Percentiles rank a stretch among this genome's conserved stretches.
These are phyloP conservation scores for Meripilus lineatus DNA, from an alignment of 1,284 basidiomycete species.

Conservation along the genomic window DNA sequence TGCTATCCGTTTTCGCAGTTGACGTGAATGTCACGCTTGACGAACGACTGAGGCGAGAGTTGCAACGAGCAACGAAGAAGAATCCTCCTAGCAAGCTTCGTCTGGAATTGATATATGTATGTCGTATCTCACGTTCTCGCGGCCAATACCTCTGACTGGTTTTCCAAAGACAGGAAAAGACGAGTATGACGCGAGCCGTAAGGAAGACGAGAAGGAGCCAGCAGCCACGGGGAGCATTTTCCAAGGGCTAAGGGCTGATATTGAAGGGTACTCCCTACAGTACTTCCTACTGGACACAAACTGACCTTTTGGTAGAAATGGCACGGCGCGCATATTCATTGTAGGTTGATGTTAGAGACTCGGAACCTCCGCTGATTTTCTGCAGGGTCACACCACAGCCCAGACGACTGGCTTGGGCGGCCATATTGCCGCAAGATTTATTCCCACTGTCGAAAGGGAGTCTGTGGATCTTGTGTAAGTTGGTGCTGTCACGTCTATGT, in stretches of 20 bases:
- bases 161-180: slow-evolving; percentile 74
- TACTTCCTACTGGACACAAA: too few relatives aligned
- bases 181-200: slow-evolving; percentile 75
- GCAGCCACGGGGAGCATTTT: slow-evolving; percentile 76
- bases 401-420: slow-evolving; percentile 95
- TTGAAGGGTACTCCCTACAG: slow-evolving; percentile 78
- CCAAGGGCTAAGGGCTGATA: slow-evolving; percentile 78
- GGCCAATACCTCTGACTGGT: neutral
- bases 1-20: slow-evolving; percentile 81
- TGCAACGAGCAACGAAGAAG: slow-evolving; percentile 94
- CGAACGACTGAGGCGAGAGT: slow-evolving; percentile 70
- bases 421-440: slow-evolving; percentile 89
- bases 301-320: slow-evolving; percentile 41
- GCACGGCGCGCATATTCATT: slow-evolving; percentile 73
- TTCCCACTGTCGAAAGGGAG: slow-evolving; percentile 96
- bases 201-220: slow-evolving; percentile 57
- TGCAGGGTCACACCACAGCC: slow-evolving; percentile 72
- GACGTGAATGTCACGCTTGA: slow-evolving; percentile 74
- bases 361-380: slow-evolving; percentile 8
- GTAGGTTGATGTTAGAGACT: slow-evolving; percentile 33
- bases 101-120: slow-evolving; percentile 84
- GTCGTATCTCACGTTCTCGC: slow-evolving; percentile 19
- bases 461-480: slow-evolving; percentile 84
- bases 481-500: neutral
- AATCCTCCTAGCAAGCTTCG: slow-evolving; percentile 77